These are phyloP conservation scores for Leccinum barrowsii DNA, from an alignment of 768 basidiomycete genomes.

Conservation along the genomic window DNA sequence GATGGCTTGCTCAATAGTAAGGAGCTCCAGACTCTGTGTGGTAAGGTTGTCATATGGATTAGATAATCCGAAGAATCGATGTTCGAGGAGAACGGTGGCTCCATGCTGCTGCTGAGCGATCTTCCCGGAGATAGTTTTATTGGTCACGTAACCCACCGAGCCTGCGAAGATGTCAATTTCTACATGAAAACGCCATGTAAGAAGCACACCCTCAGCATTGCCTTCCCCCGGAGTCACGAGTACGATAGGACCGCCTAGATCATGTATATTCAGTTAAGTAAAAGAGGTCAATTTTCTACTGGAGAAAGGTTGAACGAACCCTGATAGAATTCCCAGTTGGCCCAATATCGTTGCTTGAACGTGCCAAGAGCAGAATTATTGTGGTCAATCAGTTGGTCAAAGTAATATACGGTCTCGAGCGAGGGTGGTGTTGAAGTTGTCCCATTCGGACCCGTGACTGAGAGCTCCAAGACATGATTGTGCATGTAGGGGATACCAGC, in stretches of 20 bases:
- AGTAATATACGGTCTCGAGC: constrained; percentile 28
- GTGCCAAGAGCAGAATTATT: constrained; percentile 59
- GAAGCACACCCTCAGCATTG: constrained; percentile 43
- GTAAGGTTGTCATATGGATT: constrained; percentile 66
- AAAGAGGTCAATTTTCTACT: not conserved
- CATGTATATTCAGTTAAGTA: not conserved
- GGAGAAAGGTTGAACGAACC: constrained; percentile 29
- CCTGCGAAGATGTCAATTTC: constrained; percentile 6
- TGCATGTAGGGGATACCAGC: constrained; percentile 12
- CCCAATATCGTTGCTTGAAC: constrained; percentile 74
- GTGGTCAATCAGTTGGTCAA: constrained; percentile 41
- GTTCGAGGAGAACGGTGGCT: constrained; percentile 62
- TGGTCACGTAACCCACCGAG: constrained; percentile 54
- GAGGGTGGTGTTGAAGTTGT: constrained; percentile 25
- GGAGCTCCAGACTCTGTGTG: constrained; percentile 51
- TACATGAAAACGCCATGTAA: not conserved
- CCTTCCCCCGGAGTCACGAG: constrained; percentile 60
- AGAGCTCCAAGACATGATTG: constrained; percentile 4
- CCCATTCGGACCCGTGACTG: constrained; percentile 19
- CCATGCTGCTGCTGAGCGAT: constrained; percentile 66
- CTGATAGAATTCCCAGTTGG: constrained; percentile 64
- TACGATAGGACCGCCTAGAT: constrained; percentile 26
- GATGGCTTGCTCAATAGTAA: constrained; percentile 72
- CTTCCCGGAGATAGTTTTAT: constrained; percentile 57
- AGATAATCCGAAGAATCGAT: constrained; percentile 72